Conservation (phyloP, 2,329 filamentous ascomycete genomes). For the Alternaria sp. region DNA sequence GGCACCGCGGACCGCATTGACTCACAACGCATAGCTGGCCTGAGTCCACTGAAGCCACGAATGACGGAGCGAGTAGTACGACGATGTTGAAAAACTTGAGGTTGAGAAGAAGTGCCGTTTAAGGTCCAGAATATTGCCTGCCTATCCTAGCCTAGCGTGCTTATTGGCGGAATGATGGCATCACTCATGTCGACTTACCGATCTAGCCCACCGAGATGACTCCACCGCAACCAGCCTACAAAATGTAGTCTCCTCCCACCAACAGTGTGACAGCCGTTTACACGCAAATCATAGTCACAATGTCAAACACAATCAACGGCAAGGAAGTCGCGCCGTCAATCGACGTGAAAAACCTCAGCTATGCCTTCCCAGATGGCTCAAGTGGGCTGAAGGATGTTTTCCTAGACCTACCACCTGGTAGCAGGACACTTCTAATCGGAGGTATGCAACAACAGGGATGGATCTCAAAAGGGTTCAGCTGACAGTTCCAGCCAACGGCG, state of each 20-base stretch:
- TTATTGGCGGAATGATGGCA: constrained; percentile 16
- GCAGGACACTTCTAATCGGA: constrained; percentile 89
- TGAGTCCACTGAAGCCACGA: background rate
- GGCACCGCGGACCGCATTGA: background rate
- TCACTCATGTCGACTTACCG: constrained; percentile 14
- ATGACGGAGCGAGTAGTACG: background rate
- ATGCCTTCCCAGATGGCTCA: constrained; percentile 86
- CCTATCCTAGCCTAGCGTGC: constrained; percentile 23
- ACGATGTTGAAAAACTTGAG: background rate
- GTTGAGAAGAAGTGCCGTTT: constrained; percentile 20
- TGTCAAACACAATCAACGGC: constrained; percentile 30
- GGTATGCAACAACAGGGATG: constrained; percentile 57
- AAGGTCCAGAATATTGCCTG: constrained; percentile 19
- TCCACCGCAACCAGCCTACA: constrained; percentile 13
- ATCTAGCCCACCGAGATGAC: constrained; percentile 14
- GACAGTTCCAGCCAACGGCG: constrained; percentile 76
- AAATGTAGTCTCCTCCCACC: constrained; percentile 25
- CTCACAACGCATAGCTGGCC: background rate
- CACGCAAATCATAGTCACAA: constrained; percentile 10
- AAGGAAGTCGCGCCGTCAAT: constrained; percentile 66
- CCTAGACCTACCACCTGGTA: constrained; percentile 80
- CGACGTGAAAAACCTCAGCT: constrained; percentile 77
- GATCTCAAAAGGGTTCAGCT: constrained; percentile 13
- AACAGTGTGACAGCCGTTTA: background rate
- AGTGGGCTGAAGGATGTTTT: constrained; percentile 78